Conservation (phyloP, 352 stramenopile genomes). For the Globisporangium emineosum region DNA sequence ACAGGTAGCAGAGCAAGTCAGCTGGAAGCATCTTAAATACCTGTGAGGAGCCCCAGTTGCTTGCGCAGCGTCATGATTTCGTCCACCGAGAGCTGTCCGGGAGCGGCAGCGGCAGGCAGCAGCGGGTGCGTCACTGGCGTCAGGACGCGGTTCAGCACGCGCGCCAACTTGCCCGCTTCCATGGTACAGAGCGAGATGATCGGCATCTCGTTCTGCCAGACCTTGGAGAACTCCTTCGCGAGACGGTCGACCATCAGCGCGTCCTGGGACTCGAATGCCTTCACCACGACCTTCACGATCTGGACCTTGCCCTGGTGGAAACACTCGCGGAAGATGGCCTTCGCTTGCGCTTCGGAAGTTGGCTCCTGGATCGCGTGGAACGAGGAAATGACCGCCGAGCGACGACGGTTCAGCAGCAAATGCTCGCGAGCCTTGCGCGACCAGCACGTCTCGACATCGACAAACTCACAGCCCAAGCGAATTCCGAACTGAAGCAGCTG, state of each 20-base stretch:
- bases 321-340: slow-evolving; percentile 64
- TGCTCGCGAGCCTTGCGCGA: slow-evolving; percentile 61
- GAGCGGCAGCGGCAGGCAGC: slow-evolving; percentile 91
- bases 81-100: slow-evolving; percentile 93
- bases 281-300: slow-evolving; percentile 90
- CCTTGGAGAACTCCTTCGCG: slow-evolving; percentile 43
- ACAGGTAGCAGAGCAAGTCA: slow-evolving; percentile 17
- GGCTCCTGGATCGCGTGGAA: slow-evolving; percentile 66
- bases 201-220: slow-evolving; percentile 81
- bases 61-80: slow-evolving; percentile 91
- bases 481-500: slow-evolving; percentile 89
- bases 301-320: slow-evolving; percentile 72
- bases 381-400: slow-evolving; percentile 71
- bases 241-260: slow-evolving; percentile 83
- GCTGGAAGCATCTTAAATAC: slow-evolving; percentile 44
- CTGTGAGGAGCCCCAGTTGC: slow-evolving; percentile 79
- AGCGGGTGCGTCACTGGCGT: slow-evolving; percentile 95
- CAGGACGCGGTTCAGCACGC: slow-evolving; percentile 94
- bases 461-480: slow-evolving; percentile 92
- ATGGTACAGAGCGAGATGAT: slow-evolving; percentile 95
- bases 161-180: slow-evolving; percentile 89
- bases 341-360: slow-evolving; percentile 43
- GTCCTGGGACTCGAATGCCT: slow-evolving; percentile 80
- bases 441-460: slow-evolving; percentile 95
- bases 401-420: slow-evolving; percentile 38